Evolutionary conservation across 2,329 filamentous ascomycete species (phyloP).

Genomic region (Cladosporium sp.): DNA sequence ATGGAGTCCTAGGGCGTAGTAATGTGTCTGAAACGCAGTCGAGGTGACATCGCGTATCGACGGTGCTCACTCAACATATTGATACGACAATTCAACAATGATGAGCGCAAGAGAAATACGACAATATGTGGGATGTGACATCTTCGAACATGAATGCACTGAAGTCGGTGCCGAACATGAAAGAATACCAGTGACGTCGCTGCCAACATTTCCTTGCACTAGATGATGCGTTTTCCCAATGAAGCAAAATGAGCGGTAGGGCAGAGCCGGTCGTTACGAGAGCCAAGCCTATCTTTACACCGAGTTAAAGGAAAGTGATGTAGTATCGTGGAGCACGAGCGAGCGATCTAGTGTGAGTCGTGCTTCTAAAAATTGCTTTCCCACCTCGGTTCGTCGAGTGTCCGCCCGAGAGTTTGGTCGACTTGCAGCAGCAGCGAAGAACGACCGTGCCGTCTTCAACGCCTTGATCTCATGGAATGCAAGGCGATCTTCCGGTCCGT

Average conservation of each 20-base stretch:
- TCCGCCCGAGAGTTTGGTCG: background rate
- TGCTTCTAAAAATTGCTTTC: background rate
- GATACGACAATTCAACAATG: too few species aligned
- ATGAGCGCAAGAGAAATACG: too few species aligned
- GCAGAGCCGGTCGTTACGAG: background rate
- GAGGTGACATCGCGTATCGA: too few species aligned
- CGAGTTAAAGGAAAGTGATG: too few species aligned
- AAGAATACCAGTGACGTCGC: background rate
- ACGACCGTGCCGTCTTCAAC: slow-evolving; percentile 3
- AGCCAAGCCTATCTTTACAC: background rate
- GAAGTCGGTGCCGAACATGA: background rate
- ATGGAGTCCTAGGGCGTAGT: too few species aligned
- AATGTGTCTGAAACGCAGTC: too few species aligned
- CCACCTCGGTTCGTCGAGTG: background rate
- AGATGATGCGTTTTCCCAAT: background rate
- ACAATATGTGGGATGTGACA: too few species aligned
- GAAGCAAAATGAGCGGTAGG: background rate
- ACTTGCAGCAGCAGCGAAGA: background rate
- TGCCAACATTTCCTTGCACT: background rate
- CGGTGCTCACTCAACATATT: too few species aligned
- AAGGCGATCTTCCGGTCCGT: slow-evolving; percentile 2
- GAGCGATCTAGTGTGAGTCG: background rate
- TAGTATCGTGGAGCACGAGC: too few species aligned
- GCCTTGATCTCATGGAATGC: background rate
- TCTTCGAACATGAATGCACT: too few species aligned